Evolutionary conservation across 352 stramenopile genomes (phyloP).

Genomic region (Stramenopiles sp.): DNA sequence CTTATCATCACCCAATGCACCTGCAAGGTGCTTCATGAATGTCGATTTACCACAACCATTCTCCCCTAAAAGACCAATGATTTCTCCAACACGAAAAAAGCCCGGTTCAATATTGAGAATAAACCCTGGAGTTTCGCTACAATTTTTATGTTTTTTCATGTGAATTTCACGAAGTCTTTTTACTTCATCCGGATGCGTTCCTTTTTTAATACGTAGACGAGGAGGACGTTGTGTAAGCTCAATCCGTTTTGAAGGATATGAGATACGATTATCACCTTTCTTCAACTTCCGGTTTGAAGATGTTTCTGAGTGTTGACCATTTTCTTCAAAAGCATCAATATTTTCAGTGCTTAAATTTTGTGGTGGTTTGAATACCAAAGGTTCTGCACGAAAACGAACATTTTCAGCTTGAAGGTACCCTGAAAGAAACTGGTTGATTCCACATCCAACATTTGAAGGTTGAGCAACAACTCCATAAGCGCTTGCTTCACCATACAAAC

Average conservation of each 20-base stretch:
- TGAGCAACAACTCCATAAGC: slow-evolving; percentile 98
- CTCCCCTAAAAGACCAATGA: slow-evolving; percentile 92
- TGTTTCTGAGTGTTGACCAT: too few species aligned
- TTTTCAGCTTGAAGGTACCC: slow-evolving; percentile 98
- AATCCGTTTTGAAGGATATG: too few species aligned
- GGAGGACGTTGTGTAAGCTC: too few species aligned
- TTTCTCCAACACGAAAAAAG: slow-evolving; percentile 90
- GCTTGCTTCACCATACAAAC: slow-evolving; percentile 81
- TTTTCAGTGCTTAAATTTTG: slow-evolving; percentile 49
- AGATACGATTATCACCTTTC: slow-evolving; percentile 5
- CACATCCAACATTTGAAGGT: slow-evolving; percentile 91
- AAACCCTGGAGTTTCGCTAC: slow-evolving; percentile 45
- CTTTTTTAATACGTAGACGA: not conserved
- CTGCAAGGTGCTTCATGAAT: slow-evolving; percentile 96
- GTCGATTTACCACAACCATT: slow-evolving; percentile 99
- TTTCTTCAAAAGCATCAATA: too few species aligned
- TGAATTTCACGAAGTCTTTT: too few species aligned
- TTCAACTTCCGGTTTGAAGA: too few species aligned
- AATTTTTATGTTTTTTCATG: slow-evolving; percentile 96
- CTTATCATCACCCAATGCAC: slow-evolving; percentile 75
- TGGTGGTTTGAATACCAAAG: slow-evolving; percentile 89
- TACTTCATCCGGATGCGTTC: slow-evolving; percentile 39
- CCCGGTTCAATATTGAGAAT: slow-evolving; percentile 85
- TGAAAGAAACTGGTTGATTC: slow-evolving; percentile 98
- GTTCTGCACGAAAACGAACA: slow-evolving; percentile 86